Evolutionary conservation across 1,139 yeast genomes (phyloP), one percentile per base, ranked within the genome.

Genomic region (Yamadazyma pseudoaaseri): DNA sequence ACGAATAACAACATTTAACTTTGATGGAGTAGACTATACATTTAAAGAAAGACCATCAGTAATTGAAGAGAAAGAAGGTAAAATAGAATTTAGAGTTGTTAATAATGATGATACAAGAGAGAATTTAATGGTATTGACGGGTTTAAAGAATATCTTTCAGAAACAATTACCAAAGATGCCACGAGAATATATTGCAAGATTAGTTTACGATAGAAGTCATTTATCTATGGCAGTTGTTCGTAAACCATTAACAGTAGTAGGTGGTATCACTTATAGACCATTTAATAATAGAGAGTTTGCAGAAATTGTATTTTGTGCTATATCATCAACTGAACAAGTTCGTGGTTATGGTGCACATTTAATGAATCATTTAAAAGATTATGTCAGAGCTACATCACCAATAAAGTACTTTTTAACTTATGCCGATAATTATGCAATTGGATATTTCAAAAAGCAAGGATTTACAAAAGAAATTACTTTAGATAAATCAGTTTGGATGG

Each of bases 111-210:
- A 90, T 52, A 73, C 90, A 3, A 73, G 76, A 45, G 98, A 94
- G 49, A 86, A 79, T 57, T 67, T 92, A 68, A 87, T 94, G 70
- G 92, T 94, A 29, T 67, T 92, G 46, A 92, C 97, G 0, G 99
- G 99, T 1, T 64, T 92, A 41, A 92, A 94, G 61, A 92, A 92
- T 58, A 92, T 92, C 50, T 92, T 94, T 58, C 98, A 92, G 58
- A 90, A 90, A 52, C 99, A 92, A 60, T 72, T 92, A 45, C 99
- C 99, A 3, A 92, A 92, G 58, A 92, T 92, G 99, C 99, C 99
- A 21, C 76, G 94, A 42, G 97, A 94, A 54, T 92, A 94, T 60
- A 92, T 92, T 53, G 89, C 97, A 3, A 68, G 98, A 45, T 72
- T 92, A 47, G 98, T 92, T 3, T 92, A 89, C 54, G 99, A 94